Evolutionary conservation across 768 basidiomycete species (phyloP).

Genomic region (Lactifluus volemus): DNA sequence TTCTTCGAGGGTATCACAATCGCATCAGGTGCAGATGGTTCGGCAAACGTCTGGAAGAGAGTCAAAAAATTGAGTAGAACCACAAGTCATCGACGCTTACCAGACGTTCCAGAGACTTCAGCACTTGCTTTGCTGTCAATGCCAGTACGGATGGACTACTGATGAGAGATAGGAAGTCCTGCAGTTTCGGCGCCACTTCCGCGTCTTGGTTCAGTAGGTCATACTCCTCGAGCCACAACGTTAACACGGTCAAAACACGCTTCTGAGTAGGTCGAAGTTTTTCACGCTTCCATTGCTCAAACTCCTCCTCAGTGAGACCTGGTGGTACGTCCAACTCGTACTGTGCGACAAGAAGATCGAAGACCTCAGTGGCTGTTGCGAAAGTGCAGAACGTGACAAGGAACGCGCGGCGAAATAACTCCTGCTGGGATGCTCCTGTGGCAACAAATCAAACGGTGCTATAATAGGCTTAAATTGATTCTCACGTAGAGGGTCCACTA

Average conservation of each 20-base stretch:
- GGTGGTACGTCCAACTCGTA: slow-evolving; percentile 46
- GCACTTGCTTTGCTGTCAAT: slow-evolving; percentile 38
- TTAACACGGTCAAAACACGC: slow-evolving; percentile 47
- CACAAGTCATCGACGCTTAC: slow-evolving; percentile 31
- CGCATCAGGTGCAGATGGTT: neutral
- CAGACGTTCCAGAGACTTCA: slow-evolving; percentile 45
- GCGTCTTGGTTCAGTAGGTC: slow-evolving; percentile 57
- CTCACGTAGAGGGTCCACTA: slow-evolving; percentile 53
- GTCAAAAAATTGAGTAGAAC: neutral
- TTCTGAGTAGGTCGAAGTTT: slow-evolving; percentile 56
- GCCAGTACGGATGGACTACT: slow-evolving; percentile 33
- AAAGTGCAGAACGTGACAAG: slow-evolving; percentile 80
- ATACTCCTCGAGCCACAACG: slow-evolving; percentile 54
- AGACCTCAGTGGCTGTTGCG: slow-evolving; percentile 55
- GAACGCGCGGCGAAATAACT: slow-evolving; percentile 51
- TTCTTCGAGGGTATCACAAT: slow-evolving; percentile 18
- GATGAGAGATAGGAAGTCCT: slow-evolving; percentile 42
- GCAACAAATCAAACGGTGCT: neutral
- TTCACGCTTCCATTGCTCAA: slow-evolving; percentile 56
- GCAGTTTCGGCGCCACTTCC: slow-evolving; percentile 46
- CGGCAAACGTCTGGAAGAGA: slow-evolving; percentile 15
- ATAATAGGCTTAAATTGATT: slow-evolving; percentile 14
- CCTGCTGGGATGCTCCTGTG: slow-evolving; percentile 22
- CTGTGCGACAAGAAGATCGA: slow-evolving; percentile 57
- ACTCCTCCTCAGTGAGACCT: slow-evolving; percentile 40